Evolutionary conservation across 768 basidiomycete genomes (phyloP).

Genomic region (Leccinum rimulosum): DNA sequence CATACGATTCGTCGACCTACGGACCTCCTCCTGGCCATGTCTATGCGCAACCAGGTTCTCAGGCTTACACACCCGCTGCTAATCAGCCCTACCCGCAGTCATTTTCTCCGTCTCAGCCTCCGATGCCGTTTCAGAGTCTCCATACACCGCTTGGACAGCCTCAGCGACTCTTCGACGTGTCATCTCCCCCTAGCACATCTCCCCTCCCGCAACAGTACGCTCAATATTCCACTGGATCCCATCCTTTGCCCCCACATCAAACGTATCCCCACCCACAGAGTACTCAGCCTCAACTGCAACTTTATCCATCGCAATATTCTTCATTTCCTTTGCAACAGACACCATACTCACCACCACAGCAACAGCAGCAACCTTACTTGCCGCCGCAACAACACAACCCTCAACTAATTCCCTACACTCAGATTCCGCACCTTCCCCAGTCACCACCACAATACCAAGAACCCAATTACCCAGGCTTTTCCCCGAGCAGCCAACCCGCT

Average conservation of each 20-base stretch:
- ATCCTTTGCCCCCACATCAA: constrained; percentile 13
- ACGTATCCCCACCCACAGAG: constrained; percentile 8
- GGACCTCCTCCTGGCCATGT: constrained; percentile 8
- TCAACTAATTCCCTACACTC: constrained; percentile 17
- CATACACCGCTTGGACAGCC: constrained; percentile 9
- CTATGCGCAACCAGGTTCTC: constrained; percentile 13
- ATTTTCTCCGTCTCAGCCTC: constrained; percentile 8
- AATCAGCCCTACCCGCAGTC: constrained; percentile 5
- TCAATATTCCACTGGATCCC: constrained; percentile 12
- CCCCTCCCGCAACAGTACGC: constrained; percentile 16
- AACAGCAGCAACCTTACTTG: constrained; percentile 15
- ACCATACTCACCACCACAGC: constrained; percentile 8
- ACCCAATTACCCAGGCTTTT: constrained; percentile 4
- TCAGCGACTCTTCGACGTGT: constrained; percentile 12
- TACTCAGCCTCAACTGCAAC: constrained; percentile 14
- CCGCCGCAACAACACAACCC: constrained; percentile 12
- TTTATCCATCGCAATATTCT: not conserved
- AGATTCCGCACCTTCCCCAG: constrained; percentile 12
- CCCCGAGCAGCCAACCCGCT: constrained; percentile 8
- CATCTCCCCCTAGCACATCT: not conserved
- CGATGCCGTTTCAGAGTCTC: constrained; percentile 12
- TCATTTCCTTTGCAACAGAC: constrained; percentile 6
- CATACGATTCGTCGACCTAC: constrained; percentile 1
- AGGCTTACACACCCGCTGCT: constrained; percentile 5
- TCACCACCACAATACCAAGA: constrained; percentile 18